Percentiles rank a stretch among this genome's conserved stretches.
Evolutionary conservation across 2,329 filamentous ascomycete genomes (phyloP).

Genomic region (Penicillium sp.): DNA sequence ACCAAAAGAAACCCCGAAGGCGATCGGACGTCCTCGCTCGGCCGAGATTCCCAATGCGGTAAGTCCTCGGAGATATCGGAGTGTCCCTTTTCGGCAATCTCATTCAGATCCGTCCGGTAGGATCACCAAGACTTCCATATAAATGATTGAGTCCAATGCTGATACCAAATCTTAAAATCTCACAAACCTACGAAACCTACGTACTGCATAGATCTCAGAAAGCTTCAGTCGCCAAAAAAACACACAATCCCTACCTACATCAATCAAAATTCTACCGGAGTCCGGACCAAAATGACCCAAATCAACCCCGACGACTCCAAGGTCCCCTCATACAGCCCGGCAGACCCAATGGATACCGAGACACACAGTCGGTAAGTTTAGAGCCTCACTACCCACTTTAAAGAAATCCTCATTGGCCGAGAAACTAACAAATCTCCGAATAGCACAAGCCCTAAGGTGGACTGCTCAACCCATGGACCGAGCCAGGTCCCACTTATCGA

Average conservation of each 20-base stretch:
- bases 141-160: background rate
- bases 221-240: background rate
- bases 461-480: constrained; percentile 7
- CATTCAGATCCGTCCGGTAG: no score
- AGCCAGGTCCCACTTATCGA: constrained; percentile 7
- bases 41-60: background rate
- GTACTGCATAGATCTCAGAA: background rate
- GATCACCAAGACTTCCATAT: background rate
- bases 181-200: no score
- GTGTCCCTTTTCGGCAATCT: background rate
- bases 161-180: background rate
- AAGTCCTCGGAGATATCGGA: background rate
- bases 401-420: no score
- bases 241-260: background rate
- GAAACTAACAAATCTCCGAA: background rate
- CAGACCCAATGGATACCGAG: background rate
- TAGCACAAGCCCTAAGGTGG: background rate
- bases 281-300: background rate
- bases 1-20: background rate
- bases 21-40: background rate
- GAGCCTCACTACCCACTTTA: background rate
- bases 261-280: background rate
- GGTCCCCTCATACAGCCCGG: background rate
- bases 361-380: background rate
- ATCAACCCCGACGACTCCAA: background rate